A percentile compares a stretch with the other conserved stretches of the same genome.
Evolutionary conservation across 257 asterid genomes (phyloP).

Genomic region (Striga asiatica): DNA sequence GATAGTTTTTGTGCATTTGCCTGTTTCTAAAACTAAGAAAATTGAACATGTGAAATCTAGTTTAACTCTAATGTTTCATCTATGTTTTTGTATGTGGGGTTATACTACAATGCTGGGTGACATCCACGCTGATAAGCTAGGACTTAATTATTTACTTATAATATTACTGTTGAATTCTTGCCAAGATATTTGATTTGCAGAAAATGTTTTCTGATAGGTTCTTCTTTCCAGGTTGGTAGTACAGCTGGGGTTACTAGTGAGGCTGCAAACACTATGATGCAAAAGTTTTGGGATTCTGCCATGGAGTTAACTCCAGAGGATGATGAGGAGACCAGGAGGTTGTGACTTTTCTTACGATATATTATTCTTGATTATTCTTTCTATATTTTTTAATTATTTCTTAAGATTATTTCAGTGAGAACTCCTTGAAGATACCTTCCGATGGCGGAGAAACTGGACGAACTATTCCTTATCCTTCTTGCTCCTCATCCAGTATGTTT

Average conservation of each 20-base stretch:
- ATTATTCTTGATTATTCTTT: slow-evolving; percentile 1
- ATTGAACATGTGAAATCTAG: background rate
- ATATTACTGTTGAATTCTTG: background rate
- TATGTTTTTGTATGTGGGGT: background rate
- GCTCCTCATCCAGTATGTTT: slow-evolving; percentile 42
- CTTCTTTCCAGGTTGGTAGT: slow-evolving; percentile 61
- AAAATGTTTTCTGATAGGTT: slow-evolving; percentile 7
- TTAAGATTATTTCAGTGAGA: slow-evolving; percentile 44
- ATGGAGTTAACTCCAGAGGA: slow-evolving; percentile 79
- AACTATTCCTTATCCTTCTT: slow-evolving; percentile 43
- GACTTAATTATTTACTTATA: background rate
- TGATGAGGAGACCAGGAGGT: slow-evolving; percentile 75
- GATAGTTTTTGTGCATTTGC: background rate
- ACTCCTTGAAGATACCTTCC: slow-evolving; percentile 64
- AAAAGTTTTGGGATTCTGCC: slow-evolving; percentile 98
- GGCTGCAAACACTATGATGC: slow-evolving; percentile 75
- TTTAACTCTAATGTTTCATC: background rate
- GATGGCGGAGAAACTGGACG: slow-evolving; percentile 71
- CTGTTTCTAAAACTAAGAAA: background rate
- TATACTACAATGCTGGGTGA: background rate
- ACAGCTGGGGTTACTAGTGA: slow-evolving; percentile 58
- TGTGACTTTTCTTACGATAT: slow-evolving; percentile 11
- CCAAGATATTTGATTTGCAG: background rate
- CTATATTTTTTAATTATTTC: slow-evolving; percentile 21
- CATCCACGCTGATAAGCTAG: background rate